Evolutionary conservation across 257 asterid species (phyloP).

Genomic region (Nicotiana noctiflora): DNA sequence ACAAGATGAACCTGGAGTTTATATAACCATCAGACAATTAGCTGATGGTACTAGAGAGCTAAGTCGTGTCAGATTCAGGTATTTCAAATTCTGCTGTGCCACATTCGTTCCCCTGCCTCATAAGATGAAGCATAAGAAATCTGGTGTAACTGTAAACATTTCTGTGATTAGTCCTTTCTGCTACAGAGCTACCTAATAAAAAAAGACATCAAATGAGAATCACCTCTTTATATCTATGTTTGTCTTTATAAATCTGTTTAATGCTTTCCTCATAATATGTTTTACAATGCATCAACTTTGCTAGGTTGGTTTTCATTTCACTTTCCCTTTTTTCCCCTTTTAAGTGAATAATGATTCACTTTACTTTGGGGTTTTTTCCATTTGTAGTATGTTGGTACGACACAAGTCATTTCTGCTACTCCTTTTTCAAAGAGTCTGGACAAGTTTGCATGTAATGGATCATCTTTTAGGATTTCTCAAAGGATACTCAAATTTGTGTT

Average conservation of each 20-base stretch:
- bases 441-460: not conserved
- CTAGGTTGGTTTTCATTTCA: not conserved
- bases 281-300: not conserved
- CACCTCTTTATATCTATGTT: not conserved
- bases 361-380: not conserved
- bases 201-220: no score
- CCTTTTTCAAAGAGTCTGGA: not conserved
- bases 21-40: slow-evolving; percentile 80
- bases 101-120: not conserved
- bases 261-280: not conserved
- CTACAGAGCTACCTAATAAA: not conserved
- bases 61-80: slow-evolving; percentile 95
- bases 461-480: not conserved
- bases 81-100: not conserved
- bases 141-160: not conserved
- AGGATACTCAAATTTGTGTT: not conserved
- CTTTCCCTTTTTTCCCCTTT: not conserved
- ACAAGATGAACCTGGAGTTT: slow-evolving; percentile 90
- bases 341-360: not conserved
- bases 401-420: not conserved
- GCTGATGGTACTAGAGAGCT: slow-evolving; percentile 87
- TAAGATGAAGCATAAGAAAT: not conserved
- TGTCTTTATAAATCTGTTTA: not conserved
- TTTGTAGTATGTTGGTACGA: not conserved
- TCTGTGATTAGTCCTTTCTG: not conserved